phyloP scores from a whole-genome alignment of 2,329 filamentous ascomycete species.

The Cladosporium sp. region DNA sequence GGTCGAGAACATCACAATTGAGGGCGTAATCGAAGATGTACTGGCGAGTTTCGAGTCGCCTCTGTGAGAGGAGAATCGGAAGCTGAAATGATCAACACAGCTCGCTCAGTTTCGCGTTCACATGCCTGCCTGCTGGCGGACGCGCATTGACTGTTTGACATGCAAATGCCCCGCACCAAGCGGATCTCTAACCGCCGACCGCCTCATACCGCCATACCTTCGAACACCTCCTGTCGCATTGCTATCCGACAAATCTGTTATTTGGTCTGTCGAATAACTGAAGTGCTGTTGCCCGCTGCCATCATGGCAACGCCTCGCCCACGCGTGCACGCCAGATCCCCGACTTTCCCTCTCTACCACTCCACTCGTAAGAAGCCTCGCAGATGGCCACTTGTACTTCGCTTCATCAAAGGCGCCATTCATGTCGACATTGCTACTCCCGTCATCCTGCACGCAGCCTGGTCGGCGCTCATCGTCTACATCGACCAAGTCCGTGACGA shows the following conservation, averaged over 20 bases:
- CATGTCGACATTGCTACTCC: constrained; percentile 56
- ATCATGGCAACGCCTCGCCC: neutral
- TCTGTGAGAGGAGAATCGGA: constrained; percentile 30
- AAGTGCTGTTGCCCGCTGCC: too few species aligned
- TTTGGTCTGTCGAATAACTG: too few species aligned
- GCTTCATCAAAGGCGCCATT: constrained; percentile 62
- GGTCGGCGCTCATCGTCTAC: constrained; percentile 57
- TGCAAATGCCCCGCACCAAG: constrained; percentile 4
- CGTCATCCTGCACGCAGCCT: constrained; percentile 54
- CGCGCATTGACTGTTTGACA: neutral
- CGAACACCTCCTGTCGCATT: neutral
- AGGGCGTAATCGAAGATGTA: constrained; percentile 56
- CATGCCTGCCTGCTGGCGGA: too few species aligned
- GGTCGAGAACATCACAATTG: constrained; percentile 56
- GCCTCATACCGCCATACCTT: neutral
- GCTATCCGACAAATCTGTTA: neutral
- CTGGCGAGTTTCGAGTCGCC: constrained; percentile 55
- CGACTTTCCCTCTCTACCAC: constrained; percentile 45
- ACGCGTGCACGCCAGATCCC: constrained; percentile 7
- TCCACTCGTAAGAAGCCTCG: constrained; percentile 44
- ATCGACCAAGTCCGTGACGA: constrained; percentile 43
- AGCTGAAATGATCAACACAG: neutral
- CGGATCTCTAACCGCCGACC: neutral
- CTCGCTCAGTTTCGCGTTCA: neutral
- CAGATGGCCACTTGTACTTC: constrained; percentile 60